Conservation (phyloP, 2,329 filamentous ascomycete species). For the Xylariomycetidae sp. region DNA sequence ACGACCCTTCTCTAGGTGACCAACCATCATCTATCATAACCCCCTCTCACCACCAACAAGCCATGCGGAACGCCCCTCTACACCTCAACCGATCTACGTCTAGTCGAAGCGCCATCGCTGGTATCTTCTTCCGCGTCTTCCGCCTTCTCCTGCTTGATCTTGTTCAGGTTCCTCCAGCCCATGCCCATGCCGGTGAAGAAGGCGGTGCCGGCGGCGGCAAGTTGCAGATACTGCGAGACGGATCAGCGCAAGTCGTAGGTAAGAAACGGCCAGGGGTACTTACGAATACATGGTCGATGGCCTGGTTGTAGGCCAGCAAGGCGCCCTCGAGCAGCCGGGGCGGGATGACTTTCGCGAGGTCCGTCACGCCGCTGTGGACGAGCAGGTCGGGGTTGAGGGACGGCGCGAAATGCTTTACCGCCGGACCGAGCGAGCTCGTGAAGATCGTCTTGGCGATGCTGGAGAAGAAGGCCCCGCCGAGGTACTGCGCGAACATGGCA, state of each 20-base stretch:
- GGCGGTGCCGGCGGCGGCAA: constrained; percentile 15
- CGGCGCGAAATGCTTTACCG: background rate
- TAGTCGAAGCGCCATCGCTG: constrained; percentile 1
- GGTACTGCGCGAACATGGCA: constrained; percentile 43
- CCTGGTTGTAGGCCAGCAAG: constrained; percentile 1
- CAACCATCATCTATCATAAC: too few relatives aligned
- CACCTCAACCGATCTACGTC: background rate
- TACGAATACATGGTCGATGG: constrained; percentile 14
- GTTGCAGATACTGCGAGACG: constrained; percentile 16
- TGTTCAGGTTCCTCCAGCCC: constrained; percentile 20
- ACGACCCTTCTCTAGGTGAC: too few relatives aligned
- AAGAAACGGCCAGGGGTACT: constrained; percentile 1
- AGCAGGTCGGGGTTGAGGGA: background rate
- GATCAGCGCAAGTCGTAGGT: background rate
- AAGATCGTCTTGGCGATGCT: constrained; percentile 48
- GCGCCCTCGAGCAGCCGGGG: background rate
- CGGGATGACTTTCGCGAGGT: background rate
- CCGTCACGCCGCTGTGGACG: background rate
- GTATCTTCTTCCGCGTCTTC: constrained; percentile 1
- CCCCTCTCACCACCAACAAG: too few relatives aligned
- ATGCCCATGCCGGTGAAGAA: constrained; percentile 17
- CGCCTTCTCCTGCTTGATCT: constrained; percentile 14
- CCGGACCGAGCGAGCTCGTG: constrained; percentile 26
- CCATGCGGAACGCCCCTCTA: too few relatives aligned
- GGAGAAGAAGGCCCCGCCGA: constrained; percentile 45